Base-by-base conservation (phyloP, 164 flowering plant genomes). In the Magnolia officinalis region DNA sequence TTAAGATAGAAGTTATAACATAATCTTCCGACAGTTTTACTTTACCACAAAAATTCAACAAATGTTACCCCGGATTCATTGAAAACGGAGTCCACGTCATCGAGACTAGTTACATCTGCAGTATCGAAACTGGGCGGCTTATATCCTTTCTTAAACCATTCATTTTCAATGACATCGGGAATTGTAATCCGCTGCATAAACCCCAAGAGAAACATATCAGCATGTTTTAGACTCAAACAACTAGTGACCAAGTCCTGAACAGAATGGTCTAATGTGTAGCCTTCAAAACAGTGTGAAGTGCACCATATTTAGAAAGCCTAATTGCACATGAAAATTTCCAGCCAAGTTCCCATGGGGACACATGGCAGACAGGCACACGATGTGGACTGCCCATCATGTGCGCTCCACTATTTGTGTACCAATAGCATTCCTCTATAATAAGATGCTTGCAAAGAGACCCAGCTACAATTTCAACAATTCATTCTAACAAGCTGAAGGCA, bases 121-220 rank as follows among this genome's bases (percentile, higher is more conserved):
- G 91, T 86, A 73, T 90, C 90, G 83, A 93, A 96, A 26, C 20
- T 79, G 13, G 95, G 95, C 24, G 90, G 90, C 83, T 89, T 88
- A 80, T 94, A 96, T 26, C 98, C 98, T 86, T 94, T 96, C 86
- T 90, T 96, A 81, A 96, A 96, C 99, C 99, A 96, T 31, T 96
- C 99, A 82, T 92, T 94, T 84, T 94, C 94, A 80, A 93, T 88
- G 65, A 96, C 87, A 76, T 94, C 98, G 10, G 90, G 77, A 79
- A 89, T 85, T 45, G 92, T 88, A 51, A 94, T 93, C 8, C 99
- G 85, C 99, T 94, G 92, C 84, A 58, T 0, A 26, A 16, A 1
- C 11, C 51, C 45, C 11, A 75, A 18, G 50, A 29, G n/a, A 55
- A 26, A 14, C 8, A 18, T 67, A 16, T 70, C 63, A 74, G 45